Base-by-base conservation (phyloP, 768 basidiomycete genomes). In the Podaxis mareebaensis region DNA sequence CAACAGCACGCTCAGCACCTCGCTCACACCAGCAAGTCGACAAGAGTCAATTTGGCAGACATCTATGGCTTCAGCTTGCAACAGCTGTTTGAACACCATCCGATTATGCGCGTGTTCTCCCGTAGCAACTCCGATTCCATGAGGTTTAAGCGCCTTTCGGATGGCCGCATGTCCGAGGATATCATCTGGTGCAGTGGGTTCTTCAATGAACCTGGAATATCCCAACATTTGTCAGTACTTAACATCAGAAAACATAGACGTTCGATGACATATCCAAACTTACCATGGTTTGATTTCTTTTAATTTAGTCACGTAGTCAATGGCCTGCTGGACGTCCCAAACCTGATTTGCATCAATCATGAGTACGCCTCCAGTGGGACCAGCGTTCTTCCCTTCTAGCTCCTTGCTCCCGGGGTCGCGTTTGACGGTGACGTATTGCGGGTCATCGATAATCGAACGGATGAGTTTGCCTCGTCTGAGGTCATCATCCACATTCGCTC, bases 321-420 rank as follows among this genome's bases (percentile, higher is more conserved):
- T 91, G 6, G 96, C 96, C 73, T 95, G 85, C 30, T 88, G 81
- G 15, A 99, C 96, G 68, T 96, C 95, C 93, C 93, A 96, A 5
- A 96, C 91, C 75, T 97, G 96, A 76, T 99, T 99, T 42, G 96
- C 92, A 75, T 98, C 96, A 65, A 98, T 92, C 96, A 98, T 98
- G 52, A 98, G 80, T 51, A 98, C 96, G 36, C 90, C 86, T 4
- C 96, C 96, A 0, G 95, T 95, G 10, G 94, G 94, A 5, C 96
- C 94, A 3, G 95, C 94, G 66, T 97, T 97, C 83, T 97, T 98
- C 3, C 90, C 93, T 44, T 78, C 82, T 38, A 97, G 78, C 48
- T 79, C 90, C 53, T 82, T 79, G 64, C 84, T 77, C 51, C 79
- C 78, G 20, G 88, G 86, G 72, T 91, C 86, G 55, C 86, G 84